phyloP scores from a whole-genome alignment of 2,329 filamentous ascomycete genomes.

The Colletotrichum sp. region DNA sequence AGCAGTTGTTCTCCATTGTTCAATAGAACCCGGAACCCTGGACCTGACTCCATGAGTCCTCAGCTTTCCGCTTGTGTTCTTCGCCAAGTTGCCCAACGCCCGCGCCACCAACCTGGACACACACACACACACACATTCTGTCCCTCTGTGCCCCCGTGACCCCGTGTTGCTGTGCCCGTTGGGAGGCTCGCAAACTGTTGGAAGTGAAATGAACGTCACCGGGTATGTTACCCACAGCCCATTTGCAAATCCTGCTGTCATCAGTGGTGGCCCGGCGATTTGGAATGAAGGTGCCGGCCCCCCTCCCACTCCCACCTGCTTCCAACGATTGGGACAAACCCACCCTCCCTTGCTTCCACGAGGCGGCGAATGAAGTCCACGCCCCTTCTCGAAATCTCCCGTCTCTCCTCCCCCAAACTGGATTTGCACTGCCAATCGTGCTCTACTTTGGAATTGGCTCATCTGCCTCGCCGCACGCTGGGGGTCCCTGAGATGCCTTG shows the following conservation, averaged over 20 bases:
- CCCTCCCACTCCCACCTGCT: background rate
- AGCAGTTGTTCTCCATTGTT: background rate
- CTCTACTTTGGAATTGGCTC: background rate
- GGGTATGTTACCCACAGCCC: background rate
- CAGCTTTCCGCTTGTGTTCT: background rate
- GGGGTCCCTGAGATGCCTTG: background rate
- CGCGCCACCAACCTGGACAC: background rate
- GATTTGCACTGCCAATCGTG: background rate
- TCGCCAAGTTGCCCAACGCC: background rate
- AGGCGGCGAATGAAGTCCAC: background rate
- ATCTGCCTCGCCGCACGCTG: background rate
- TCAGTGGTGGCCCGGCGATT: background rate
- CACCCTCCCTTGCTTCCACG: background rate
- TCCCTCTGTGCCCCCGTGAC: background rate
- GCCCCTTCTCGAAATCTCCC: background rate
- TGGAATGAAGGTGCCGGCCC: background rate
- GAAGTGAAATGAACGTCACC: background rate
- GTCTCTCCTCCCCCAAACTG: background rate
- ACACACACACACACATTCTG: too few relatives aligned
- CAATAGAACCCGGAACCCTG: background rate
- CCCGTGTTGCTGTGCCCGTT: background rate
- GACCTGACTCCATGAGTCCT: background rate
- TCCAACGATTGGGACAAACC: background rate
- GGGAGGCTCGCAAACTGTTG: background rate
- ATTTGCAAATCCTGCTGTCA: background rate